Evolutionary conservation across 2,329 filamentous ascomycete genomes (phyloP), one percentile per base, ranked within the genome.

Genomic region (Fusarium temperatum): DNA sequence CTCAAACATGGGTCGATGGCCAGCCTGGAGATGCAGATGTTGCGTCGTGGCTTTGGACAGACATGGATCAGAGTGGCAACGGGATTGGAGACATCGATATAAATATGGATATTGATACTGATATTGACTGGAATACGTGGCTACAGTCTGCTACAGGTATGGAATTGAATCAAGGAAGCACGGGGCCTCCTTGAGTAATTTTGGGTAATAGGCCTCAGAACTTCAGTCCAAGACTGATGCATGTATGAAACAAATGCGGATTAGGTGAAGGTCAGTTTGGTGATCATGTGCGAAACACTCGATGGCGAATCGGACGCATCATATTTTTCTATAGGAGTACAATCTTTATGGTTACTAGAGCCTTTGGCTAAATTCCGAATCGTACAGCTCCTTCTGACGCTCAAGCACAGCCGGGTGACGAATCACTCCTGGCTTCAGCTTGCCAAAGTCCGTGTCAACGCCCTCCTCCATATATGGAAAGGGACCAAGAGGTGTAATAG

Each of bases 71-170:
- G 18, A 62, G 75, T 0, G 80, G 80, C 4, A 78, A 81, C 17
- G 58, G 75, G 1, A 79, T 81, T 41, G 68, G 57, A 8, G 72
- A 77, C 10, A 30, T 78, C 8, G 70, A 80, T 58, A 60, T 79
- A 2, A 76, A 80, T 32, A 75, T 82, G 67, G 78, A 82, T 14
- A 66, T 82, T 10, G 80, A 81, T 8, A 70, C 60, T 1, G 78
- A 78, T 0, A 69, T 83, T 4, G 76, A 84, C 55, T 84, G 82
- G 83, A 78, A 82, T 38, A 73, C 73, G 17, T 84, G 82, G 82
- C 59, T 84, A 7, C 76, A 80, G 39, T 81, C 79, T 22, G 81
- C 80, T 5, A 74, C 74, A 18, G 76, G 68, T 2, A 78, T 82
- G 75, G 81, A 83, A n/a, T n/a, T 70, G 15, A 66, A 66, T 14